These are phyloP conservation scores for Scutellaria galericulata DNA, from an alignment of 257 asterid genomes.

Conservation along the genomic window DNA sequence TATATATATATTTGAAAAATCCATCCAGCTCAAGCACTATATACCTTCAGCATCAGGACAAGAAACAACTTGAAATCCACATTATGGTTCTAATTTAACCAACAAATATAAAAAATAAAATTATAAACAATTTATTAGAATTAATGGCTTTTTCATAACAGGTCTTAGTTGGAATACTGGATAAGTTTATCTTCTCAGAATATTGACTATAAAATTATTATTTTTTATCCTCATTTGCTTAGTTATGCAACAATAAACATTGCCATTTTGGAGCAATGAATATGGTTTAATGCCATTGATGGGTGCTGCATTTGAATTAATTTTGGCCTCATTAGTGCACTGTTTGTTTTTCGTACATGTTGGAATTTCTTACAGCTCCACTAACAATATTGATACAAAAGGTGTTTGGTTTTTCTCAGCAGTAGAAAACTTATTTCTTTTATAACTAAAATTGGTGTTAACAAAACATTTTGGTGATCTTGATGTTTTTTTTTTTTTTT, in stretches of 20 bases:
- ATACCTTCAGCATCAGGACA: not conserved
- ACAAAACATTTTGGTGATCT: constrained; percentile 40
- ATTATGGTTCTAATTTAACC: constrained; percentile 2
- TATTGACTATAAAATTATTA: not conserved
- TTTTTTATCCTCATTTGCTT: constrained; percentile 5
- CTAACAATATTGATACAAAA: constrained; percentile 42
- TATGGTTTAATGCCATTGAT: constrained; percentile 26
- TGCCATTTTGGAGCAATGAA: constrained; percentile 36
- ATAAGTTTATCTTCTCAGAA: constrained; percentile 23
- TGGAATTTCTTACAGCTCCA: constrained; percentile 38
- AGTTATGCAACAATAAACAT: constrained; percentile 11
- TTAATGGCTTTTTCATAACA: not conserved
- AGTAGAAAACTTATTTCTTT: constrained; percentile 39
- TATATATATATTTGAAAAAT: not conserved
- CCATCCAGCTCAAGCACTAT: not conserved
- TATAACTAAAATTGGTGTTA: constrained; percentile 37
- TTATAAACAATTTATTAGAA: not conserved
- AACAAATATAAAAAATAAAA: not conserved
- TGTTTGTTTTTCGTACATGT: constrained; percentile 33
- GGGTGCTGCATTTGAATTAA: constrained; percentile 43
- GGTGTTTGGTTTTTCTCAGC: constrained; percentile 39
- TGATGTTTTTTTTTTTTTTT: constrained; percentile 25
- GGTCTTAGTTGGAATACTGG: constrained; percentile 21
- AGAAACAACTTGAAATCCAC: constrained; percentile 18
- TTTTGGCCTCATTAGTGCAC: constrained; percentile 32